Percentiles rank a stretch among this genome's conserved stretches.
Evolutionary conservation across 352 stramenopile genomes (phyloP).

Genomic region (Aphanomyces invadans): DNA sequence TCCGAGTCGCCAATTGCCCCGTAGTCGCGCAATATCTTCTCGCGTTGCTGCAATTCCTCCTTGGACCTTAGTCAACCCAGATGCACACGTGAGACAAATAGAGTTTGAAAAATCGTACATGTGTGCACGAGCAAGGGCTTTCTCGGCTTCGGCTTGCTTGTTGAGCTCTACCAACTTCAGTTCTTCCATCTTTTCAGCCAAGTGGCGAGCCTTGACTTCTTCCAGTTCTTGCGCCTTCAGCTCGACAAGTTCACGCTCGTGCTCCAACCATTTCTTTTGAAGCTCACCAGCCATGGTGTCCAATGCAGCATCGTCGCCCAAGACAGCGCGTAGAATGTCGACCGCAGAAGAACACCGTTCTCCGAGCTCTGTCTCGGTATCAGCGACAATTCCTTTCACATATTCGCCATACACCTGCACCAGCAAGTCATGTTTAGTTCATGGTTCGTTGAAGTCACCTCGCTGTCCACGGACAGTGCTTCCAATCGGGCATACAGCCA

Average conservation of each 20-base stretch:
- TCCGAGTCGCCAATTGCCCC: conserved; percentile 69
- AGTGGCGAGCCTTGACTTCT: neutral
- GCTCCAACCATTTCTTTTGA: conserved; percentile 5
- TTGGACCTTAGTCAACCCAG: conserved; percentile 32
- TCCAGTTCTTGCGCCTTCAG: conserved; percentile 8
- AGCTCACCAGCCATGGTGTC: conserved; percentile 26
- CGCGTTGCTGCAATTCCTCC: conserved; percentile 52
- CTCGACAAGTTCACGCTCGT: neutral
- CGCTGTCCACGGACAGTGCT: conserved; percentile 11
- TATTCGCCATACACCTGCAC: conserved; percentile 78
- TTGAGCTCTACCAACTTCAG: conserved; percentile 45
- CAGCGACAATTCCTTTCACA: conserved; percentile 49
- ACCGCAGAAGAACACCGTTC: conserved; percentile 61
- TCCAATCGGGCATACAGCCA: conserved; percentile 5
- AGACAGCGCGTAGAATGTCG: conserved; percentile 45
- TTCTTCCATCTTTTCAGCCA: conserved; percentile 37
- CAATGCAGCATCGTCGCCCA: conserved; percentile 43
- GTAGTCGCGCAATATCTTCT: conserved; percentile 77
- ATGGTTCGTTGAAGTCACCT: neutral
- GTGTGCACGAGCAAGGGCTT: conserved; percentile 50
- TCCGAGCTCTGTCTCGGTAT: conserved; percentile 60
- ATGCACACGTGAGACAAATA: neutral
- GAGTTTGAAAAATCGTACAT: conserved; percentile 40
- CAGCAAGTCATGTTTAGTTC: conserved; percentile 29
- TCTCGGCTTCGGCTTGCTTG: conserved; percentile 47